phyloP scores from a whole-genome alignment of 257 asterid genomes.

The Eustoma russellianum region DNA sequence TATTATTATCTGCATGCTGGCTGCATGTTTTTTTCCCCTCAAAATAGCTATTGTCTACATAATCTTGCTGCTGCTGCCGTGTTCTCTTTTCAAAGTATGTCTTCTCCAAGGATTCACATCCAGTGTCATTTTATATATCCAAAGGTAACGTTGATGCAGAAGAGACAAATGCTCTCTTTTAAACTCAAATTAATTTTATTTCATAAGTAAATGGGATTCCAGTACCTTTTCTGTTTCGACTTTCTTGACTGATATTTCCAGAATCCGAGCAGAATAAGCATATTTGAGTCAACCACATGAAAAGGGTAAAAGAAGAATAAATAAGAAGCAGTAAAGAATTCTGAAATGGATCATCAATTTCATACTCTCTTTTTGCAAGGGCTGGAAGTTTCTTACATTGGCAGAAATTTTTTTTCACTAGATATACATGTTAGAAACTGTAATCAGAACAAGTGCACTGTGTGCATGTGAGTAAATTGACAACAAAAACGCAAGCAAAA shows the following conservation, averaged over 20 bases:
- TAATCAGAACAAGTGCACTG: too few relatives aligned
- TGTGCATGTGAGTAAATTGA: too few relatives aligned
- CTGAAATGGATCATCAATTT: not conserved
- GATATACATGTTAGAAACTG: too few relatives aligned
- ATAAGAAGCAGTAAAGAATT: not conserved
- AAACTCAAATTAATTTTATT: not conserved
- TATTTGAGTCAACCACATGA: conserved; percentile 1
- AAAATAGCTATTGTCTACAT: conserved; percentile 28
- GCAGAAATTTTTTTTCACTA: conserved; percentile 5
- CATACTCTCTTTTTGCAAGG: not conserved
- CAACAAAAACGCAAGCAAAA: too few relatives aligned
- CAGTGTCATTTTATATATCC: not conserved
- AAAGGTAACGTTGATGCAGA: too few relatives aligned
- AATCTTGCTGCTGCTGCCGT: conserved; percentile 35
- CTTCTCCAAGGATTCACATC: conserved; percentile 34
- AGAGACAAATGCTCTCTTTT: too few relatives aligned
- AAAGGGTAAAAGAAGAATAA: not conserved
- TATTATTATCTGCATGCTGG: conserved; percentile 28
- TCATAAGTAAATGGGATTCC: conserved; percentile 5
- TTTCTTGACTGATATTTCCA: conserved; percentile 50
- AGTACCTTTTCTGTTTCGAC: conserved; percentile 74
- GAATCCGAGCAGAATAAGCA: conserved; percentile 24
- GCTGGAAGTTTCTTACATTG: conserved; percentile 6
- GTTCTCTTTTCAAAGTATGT: conserved; percentile 87
- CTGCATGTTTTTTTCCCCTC: conserved; percentile 33